Evolutionary conservation across 768 basidiomycete genomes (phyloP).

Genomic region (Auricularia cornea): DNA sequence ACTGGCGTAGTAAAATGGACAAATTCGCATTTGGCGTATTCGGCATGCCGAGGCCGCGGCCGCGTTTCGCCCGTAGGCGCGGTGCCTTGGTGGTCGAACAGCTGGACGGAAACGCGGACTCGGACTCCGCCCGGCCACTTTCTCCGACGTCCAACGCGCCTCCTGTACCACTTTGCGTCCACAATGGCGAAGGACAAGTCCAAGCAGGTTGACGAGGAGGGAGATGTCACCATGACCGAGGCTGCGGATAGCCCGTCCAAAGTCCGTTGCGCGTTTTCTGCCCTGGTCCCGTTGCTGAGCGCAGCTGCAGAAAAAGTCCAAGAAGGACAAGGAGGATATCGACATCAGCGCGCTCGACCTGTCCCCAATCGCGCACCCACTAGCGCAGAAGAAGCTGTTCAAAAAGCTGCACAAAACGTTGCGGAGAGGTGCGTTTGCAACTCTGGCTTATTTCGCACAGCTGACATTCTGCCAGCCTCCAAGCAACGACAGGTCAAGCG

Average conservation of each 20-base stretch:
- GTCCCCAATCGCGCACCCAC: conserved; percentile 87
- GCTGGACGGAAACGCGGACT: neutral
- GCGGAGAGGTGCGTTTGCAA: conserved; percentile 60
- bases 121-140: neutral
- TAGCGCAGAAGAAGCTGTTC: conserved; percentile 86
- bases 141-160: neutral
- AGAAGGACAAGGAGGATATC: conserved; percentile 58
- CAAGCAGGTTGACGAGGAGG: conserved; percentile 63
- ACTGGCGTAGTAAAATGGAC: too few relatives aligned
- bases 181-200: conserved; percentile 64
- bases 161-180: neutral
- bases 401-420: conserved; percentile 95
- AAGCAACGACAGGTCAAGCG: conserved; percentile 93
- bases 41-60: too few relatives aligned
- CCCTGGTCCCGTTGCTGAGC: conserved; percentile 19
- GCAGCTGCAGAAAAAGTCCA: conserved; percentile 46
- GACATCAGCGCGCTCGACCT: conserved; percentile 70
- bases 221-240: conserved; percentile 36
- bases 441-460: neutral
- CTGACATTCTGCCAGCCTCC: conserved; percentile 50
- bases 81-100: too few relatives aligned
- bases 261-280: conserved; percentile 14
- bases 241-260: conserved; percentile 27
- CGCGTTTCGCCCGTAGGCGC: too few relatives aligned
- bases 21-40: too few relatives aligned